Evolutionary conservation across 176 grass and related monocot genomes (phyloP).

Genomic region (Stipa capillata): DNA sequence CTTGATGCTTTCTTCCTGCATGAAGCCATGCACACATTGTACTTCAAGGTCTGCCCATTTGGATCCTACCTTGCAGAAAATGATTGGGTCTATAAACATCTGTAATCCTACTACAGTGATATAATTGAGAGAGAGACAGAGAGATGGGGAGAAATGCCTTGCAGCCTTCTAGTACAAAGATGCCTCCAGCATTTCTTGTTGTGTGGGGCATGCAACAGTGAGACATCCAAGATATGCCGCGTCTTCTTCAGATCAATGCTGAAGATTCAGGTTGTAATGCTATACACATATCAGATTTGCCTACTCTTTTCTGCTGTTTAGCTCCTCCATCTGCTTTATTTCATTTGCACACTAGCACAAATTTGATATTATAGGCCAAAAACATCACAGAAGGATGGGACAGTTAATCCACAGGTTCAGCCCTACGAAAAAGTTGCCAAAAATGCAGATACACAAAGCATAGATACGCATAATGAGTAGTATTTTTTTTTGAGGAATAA

Average conservation of each 20-base stretch:
- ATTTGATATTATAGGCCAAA: no score
- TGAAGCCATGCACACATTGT: conserved; percentile 21
- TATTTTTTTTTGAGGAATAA: neutral
- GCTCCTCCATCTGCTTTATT: neutral
- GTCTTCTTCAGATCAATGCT: neutral
- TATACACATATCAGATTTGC: neutral
- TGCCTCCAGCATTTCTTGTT: neutral
- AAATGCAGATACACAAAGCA: neutral
- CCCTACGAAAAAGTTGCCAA: no score
- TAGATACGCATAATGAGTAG: neutral
- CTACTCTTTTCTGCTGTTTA: neutral
- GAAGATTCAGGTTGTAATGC: neutral
- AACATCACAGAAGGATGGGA: no score
- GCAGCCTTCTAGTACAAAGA: conserved; percentile 29
- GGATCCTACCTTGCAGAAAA: conserved; percentile 14
- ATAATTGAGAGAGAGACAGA: no score
- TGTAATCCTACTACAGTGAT: no score
- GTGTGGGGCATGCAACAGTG: neutral
- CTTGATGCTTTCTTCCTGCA: conserved; percentile 17
- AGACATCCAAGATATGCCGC: conserved; percentile 1
- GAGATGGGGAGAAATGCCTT: no score
- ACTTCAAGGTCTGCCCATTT: neutral
- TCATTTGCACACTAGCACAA: neutral
- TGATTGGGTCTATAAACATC: neutral
- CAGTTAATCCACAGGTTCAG: no score